These are phyloP conservation scores for Starmerella davenportii DNA, from an alignment of 805 yeast species.

Conservation along the genomic window DNA sequence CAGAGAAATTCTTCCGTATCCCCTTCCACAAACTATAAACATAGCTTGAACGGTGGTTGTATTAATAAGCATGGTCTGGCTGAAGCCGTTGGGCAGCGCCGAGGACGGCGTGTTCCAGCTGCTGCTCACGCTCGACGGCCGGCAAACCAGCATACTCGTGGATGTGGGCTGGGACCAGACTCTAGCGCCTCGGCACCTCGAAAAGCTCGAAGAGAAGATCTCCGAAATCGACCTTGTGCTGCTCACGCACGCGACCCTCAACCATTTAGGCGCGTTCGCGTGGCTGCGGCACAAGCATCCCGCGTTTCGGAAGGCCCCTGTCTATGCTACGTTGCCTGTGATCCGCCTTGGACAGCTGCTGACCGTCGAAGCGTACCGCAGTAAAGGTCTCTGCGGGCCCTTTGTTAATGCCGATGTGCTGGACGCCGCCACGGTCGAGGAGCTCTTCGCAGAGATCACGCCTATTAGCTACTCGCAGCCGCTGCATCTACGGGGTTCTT, in stretches of 20 bases:
- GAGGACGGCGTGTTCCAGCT: constrained; percentile 18
- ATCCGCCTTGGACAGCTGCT: constrained; percentile 69
- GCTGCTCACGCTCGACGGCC: constrained; percentile 21
- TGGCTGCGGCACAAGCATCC: constrained; percentile 41
- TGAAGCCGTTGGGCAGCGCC: constrained; percentile 17
- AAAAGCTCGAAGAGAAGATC: constrained; percentile 24
- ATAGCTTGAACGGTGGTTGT: too few relatives aligned
- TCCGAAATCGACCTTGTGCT: constrained; percentile 46
- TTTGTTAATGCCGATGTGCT: constrained; percentile 29
- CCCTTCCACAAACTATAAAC: too few relatives aligned
- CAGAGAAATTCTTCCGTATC: too few relatives aligned
- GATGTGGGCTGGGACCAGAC: constrained; percentile 28
- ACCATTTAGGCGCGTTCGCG: constrained; percentile 65
- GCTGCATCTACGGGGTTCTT: constrained; percentile 8
- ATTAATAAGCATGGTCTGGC: constrained; percentile 22
- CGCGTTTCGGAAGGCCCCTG: constrained; percentile 44
- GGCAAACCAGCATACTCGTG: constrained; percentile 20
- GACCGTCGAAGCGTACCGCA: constrained; percentile 64
- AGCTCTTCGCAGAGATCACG: constrained; percentile 51
- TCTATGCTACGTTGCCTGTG: constrained; percentile 81
- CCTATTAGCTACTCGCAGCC: constrained; percentile 69
- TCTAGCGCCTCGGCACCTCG: constrained; percentile 12
- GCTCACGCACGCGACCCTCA: constrained; percentile 72
- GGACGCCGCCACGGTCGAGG: constrained; percentile 60
- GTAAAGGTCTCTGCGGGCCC: constrained; percentile 62